Percentiles rank a stretch among this genome's conserved stretches.
phyloP scores from a whole-genome alignment of 768 basidiomycete species.

The Boletus rubescentipes region DNA sequence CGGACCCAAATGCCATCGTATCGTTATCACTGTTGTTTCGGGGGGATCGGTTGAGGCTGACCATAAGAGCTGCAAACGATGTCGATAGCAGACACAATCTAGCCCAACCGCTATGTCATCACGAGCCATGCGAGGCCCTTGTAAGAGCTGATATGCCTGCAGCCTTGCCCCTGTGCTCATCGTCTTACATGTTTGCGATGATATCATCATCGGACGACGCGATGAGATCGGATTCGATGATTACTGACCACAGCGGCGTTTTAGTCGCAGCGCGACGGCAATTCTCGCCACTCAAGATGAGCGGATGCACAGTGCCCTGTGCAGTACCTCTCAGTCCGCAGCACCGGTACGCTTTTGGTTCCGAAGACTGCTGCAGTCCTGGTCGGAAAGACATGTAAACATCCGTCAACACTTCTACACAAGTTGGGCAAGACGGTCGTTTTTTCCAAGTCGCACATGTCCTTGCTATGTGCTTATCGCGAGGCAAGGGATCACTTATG shows the following conservation, averaged over 20 bases:
- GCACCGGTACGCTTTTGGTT: not conserved
- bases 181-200: slow-evolving; percentile 6
- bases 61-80: not conserved
- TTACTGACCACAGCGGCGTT: not conserved
- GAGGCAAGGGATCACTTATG: no score
- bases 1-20: not conserved
- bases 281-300: not conserved
- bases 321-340: not conserved
- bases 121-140: no score
- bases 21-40: not conserved
- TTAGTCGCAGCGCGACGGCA: not conserved
- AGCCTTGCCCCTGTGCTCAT: no score
- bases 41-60: not conserved
- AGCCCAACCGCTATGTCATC: not conserved
- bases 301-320: no score
- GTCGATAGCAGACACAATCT: no score
- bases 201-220: slow-evolving; percentile 16
- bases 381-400: not conserved
- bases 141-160: no score
- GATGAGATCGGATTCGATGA: slow-evolving; percentile 1
- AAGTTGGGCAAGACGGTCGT: no score
- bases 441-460: no score
- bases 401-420: not conserved
- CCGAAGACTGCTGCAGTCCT: no score
- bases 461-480: no score